Percentiles rank a stretch among this genome's conserved stretches.
Conservation (phyloP, 129 eudicot species). For the Lonicera japonica region DNA sequence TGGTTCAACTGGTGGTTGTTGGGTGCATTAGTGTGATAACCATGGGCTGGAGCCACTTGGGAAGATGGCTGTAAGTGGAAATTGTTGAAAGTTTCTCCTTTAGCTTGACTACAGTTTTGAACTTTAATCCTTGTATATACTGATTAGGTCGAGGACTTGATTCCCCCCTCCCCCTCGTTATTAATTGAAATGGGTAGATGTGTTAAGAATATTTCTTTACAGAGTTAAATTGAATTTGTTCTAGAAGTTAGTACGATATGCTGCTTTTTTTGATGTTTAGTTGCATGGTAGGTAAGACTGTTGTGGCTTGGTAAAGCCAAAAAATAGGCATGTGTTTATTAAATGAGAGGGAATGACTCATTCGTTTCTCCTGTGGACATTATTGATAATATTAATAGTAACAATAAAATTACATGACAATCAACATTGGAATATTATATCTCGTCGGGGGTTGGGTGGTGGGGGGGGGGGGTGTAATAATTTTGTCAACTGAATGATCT, state of each 20-base stretch:
- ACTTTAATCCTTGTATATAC: neutral
- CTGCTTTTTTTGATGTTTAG: neutral
- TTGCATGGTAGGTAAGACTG: too few relatives aligned
- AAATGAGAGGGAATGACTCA: neutral
- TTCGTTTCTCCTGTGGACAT: neutral
- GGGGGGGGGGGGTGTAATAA: neutral
- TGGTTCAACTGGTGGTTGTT: neutral
- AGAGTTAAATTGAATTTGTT: too few relatives aligned
- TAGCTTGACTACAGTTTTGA: neutral
- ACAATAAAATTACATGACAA: neutral
- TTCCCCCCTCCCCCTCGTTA: too few relatives aligned
- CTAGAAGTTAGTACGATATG: neutral
- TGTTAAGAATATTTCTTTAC: neutral
- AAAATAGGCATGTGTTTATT: too few relatives aligned
- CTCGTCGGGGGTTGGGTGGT: neutral
- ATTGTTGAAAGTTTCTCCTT: too few relatives aligned
- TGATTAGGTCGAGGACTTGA: neutral
- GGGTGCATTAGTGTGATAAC: neutral
- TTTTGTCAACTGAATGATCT: neutral
- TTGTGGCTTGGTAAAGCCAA: too few relatives aligned
- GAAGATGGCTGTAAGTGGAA: too few relatives aligned
- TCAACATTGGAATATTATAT: too few relatives aligned
- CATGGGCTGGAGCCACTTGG: neutral
- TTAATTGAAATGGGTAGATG: neutral
- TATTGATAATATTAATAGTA: too few relatives aligned